Conservation (phyloP, 495 filamentous ascomycete genomes). For the Pseudomonodictys pantanalensis region DNA sequence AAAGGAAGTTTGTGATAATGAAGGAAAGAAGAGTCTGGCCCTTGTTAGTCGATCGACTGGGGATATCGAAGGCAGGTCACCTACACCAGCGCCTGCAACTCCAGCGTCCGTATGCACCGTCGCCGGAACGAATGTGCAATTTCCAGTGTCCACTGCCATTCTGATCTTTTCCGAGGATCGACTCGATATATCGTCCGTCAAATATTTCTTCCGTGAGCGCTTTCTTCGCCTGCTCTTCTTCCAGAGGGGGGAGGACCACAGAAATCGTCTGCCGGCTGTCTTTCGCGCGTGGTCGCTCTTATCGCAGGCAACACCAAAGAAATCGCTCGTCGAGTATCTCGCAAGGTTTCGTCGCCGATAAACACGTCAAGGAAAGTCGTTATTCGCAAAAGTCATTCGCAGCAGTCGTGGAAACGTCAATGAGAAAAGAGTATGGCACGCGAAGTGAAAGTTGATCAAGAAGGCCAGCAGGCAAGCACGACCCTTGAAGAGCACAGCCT, state of each 20-base stretch:
- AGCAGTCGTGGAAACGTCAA: neutral
- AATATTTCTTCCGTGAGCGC: too few relatives aligned
- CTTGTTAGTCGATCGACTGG: neutral
- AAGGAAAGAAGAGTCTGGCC: slow-evolving; percentile 57
- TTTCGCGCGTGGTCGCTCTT: too few relatives aligned
- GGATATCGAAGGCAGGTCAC: slow-evolving; percentile 21
- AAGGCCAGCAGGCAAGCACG: neutral
- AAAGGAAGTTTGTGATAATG: slow-evolving; percentile 54
- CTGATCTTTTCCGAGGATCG: neutral
- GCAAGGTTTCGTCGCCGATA: too few relatives aligned
- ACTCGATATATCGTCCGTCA: neutral
- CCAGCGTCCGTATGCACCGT: slow-evolving; percentile 51
- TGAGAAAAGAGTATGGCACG: neutral
- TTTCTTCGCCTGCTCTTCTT: too few relatives aligned
- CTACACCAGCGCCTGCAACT: slow-evolving; percentile 57
- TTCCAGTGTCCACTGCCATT: slow-evolving; percentile 36
- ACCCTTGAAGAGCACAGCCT: neutral
- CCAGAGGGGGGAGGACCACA: too few relatives aligned
- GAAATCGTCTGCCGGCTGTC: too few relatives aligned
- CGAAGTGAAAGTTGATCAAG: neutral
- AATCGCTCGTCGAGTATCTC: too few relatives aligned
- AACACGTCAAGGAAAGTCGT: too few relatives aligned
- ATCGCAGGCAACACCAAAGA: too few relatives aligned
- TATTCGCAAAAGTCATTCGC: too few relatives aligned
- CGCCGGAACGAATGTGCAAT: slow-evolving; percentile 49